A percentile compares a stretch with the other conserved stretches of the same genome.
Evolutionary conservation across 2,329 filamentous ascomycete genomes (phyloP).

Genomic region (Colletotrichum kahawae): DNA sequence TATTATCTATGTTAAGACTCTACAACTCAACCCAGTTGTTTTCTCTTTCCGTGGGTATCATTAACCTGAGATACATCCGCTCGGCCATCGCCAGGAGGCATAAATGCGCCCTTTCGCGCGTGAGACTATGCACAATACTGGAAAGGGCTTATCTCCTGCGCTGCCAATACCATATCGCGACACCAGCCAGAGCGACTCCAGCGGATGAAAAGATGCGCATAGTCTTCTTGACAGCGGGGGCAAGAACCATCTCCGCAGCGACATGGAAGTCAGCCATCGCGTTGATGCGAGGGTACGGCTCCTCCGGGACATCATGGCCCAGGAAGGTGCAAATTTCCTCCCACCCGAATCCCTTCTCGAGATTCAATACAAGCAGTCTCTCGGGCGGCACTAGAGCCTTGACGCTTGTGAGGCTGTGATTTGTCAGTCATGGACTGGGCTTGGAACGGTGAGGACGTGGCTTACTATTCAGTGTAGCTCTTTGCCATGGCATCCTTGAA

Average conservation of each 20-base stretch:
- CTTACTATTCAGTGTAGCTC: conserved; percentile 11
- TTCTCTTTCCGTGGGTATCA: not conserved
- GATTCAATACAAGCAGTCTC: conserved; percentile 30
- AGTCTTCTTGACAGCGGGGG: conserved; percentile 12
- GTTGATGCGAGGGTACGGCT: conserved; percentile 29
- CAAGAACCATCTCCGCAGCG: conserved; percentile 12
- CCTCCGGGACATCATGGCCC: conserved; percentile 30
- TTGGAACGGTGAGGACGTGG: not conserved
- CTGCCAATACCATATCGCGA: conserved; percentile 11
- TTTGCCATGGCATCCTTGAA: conserved; percentile 6
- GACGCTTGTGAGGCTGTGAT: conserved; percentile 25
- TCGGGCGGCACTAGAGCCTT: conserved; percentile 28
- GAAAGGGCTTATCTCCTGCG: not conserved
- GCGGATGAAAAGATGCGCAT: conserved; percentile 1
- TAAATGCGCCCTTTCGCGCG: not conserved
- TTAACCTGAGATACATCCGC: not conserved
- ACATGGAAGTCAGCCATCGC: conserved; percentile 19
- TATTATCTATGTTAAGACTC: not conserved
- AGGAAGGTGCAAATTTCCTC: conserved; percentile 39
- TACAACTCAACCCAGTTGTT: not conserved
- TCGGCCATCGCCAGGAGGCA: not conserved
- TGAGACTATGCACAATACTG: not conserved
- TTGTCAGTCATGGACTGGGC: not conserved
- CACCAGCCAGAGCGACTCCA: not conserved
- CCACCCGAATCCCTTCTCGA: conserved; percentile 41